A percentile compares a stretch with the other conserved stretches of the same genome.
These are phyloP conservation scores for Colletotrichum gigasporum DNA, from an alignment of 2,329 filamentous ascomycete species.

Conservation along the genomic window DNA sequence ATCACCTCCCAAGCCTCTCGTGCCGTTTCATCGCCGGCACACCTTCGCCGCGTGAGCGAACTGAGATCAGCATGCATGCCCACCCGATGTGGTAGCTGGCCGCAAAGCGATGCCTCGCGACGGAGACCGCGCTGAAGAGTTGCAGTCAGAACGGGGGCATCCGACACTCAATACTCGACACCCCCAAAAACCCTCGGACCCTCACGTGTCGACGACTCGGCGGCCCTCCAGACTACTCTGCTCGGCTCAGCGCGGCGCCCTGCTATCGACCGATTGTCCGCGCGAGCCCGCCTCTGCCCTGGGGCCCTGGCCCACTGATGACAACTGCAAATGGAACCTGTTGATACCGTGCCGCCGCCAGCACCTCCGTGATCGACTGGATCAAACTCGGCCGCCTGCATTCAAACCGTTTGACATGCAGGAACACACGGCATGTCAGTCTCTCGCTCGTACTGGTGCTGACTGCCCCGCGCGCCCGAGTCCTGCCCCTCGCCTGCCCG, in stretches of 20 bases:
- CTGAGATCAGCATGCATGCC: constrained; percentile 14
- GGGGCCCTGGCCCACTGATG: neutral
- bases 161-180: constrained; percentile 3
- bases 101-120: neutral
- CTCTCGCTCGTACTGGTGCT: neutral
- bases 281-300: neutral
- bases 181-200: constrained; percentile 25
- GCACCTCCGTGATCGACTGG: constrained; percentile 12
- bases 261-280: constrained; percentile 3
- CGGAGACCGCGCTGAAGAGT: constrained; percentile 1
- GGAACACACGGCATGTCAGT: neutral
- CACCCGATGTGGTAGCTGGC: constrained; percentile 2
- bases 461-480: neutral
- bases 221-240: neutral
- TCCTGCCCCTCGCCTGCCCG: no score
- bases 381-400: constrained; percentile 10
- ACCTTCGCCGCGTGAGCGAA: constrained; percentile 6
- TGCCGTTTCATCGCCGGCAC: constrained; percentile 19
- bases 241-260: neutral
- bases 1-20: constrained; percentile 5
- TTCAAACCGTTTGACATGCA: constrained; percentile 9
- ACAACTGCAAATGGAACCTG: constrained; percentile 6
- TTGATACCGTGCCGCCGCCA: neutral
- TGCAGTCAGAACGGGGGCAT: constrained; percentile 1
- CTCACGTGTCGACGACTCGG: neutral